phyloP scores from a whole-genome alignment of 345 rosid genomes.

The Firmiana major region DNA sequence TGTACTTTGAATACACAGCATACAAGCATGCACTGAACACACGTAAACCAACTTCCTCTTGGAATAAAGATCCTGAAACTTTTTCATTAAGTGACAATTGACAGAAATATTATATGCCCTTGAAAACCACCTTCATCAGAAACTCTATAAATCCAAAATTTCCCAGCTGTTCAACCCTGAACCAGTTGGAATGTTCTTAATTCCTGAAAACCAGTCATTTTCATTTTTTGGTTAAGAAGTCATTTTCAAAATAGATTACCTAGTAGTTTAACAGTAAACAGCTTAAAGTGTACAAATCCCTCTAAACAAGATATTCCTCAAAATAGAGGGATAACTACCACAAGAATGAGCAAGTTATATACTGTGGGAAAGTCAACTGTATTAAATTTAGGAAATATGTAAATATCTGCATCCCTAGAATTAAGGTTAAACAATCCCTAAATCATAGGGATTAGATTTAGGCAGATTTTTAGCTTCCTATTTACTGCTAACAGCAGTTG shows the following conservation, averaged over 20 bases:
- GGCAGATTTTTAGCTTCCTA: too few relatives aligned
- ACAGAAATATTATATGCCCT: background rate
- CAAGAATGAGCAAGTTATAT: background rate
- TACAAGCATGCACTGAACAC: background rate
- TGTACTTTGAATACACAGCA: background rate
- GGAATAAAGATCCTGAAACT: background rate
- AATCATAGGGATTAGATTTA: too few relatives aligned
- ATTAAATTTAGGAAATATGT: too few relatives aligned
- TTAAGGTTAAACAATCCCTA: too few relatives aligned
- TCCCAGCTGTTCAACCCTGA: background rate
- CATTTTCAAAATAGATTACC: background rate
- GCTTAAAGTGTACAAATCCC: background rate
- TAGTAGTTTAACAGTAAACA: background rate
- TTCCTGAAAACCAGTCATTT: background rate
- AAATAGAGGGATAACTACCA: background rate
- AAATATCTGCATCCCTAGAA: too few relatives aligned
- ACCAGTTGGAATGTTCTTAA: background rate
- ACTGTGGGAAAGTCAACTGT: too few relatives aligned
- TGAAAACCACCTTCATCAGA: background rate
- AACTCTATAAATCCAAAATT: background rate
- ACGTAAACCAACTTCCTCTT: background rate
- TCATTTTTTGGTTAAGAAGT: too few relatives aligned
- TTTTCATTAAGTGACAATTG: background rate
- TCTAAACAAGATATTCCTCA: background rate
- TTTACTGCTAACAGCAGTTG: too few relatives aligned